phyloP scores from a whole-genome alignment of 768 basidiomycete genomes.

The Boletus reticuloceps region DNA sequence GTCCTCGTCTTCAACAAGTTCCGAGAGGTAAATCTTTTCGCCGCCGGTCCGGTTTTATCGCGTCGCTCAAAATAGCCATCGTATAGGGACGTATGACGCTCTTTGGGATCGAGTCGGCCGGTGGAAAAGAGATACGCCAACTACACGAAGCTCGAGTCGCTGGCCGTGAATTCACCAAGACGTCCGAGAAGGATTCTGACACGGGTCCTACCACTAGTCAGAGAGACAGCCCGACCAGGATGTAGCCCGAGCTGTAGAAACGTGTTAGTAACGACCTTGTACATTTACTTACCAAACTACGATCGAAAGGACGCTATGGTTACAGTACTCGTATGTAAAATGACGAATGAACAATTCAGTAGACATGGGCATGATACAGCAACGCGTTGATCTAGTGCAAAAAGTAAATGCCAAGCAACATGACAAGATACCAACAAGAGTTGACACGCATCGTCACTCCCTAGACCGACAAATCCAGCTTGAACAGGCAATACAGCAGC shows the following conservation, averaged over 20 bases:
- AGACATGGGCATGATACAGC: background rate
- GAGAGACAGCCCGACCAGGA: too few species aligned
- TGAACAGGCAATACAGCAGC: constrained; percentile 54
- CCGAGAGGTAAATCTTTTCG: constrained; percentile 39
- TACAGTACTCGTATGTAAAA: background rate
- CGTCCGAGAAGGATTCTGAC: background rate
- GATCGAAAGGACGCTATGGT: too few species aligned
- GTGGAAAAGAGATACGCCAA: constrained; percentile 35
- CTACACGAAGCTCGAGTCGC: constrained; percentile 20
- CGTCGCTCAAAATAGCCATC: background rate
- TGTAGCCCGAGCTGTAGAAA: too few species aligned
- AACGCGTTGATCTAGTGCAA: background rate
- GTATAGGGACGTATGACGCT: constrained; percentile 65
- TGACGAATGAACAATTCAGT: background rate
- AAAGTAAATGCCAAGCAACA: background rate
- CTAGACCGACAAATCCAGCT: constrained; percentile 39
- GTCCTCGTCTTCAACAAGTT: constrained; percentile 68
- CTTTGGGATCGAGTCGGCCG: constrained; percentile 55
- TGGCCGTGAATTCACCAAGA: background rate
- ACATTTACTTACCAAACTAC: too few species aligned
- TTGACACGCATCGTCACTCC: background rate
- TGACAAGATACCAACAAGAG: too few species aligned
- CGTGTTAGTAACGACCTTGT: too few species aligned
- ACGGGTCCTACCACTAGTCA: too few species aligned
- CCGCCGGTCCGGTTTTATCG: background rate